These are phyloP conservation scores for Centrapalus pauciflorus DNA, from an alignment of 129 eudicot genomes.

Conservation along the genomic window DNA sequence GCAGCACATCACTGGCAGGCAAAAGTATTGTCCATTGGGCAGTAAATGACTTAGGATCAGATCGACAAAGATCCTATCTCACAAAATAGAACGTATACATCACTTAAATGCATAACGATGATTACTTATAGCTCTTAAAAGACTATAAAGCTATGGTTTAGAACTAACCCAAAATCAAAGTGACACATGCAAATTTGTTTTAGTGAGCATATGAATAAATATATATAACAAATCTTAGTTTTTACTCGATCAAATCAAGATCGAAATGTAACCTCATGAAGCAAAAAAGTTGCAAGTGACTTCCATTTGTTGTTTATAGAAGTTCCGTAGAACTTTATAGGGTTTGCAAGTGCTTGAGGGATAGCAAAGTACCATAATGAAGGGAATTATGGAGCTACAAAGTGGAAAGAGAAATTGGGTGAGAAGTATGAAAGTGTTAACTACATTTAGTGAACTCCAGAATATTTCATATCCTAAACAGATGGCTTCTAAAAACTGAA, in stretches of 20 bases:
- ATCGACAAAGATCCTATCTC: constrained; percentile 85
- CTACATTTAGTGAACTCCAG: neutral
- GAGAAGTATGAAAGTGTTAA: neutral
- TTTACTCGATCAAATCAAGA: neutral
- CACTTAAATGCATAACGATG: neutral
- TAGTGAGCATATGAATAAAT: neutral
- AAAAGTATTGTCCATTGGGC: constrained; percentile 88
- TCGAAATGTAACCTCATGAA: neutral
- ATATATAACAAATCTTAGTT: neutral
- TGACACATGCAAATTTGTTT: neutral
- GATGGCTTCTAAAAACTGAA: neutral
- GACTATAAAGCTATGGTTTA: neutral
- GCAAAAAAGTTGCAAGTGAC: neutral
- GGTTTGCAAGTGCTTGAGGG: neutral
- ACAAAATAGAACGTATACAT: constrained; percentile 16
- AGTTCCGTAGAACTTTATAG: neutral
- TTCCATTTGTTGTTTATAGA: neutral
- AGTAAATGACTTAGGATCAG: constrained; percentile 72
- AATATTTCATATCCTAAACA: neutral
- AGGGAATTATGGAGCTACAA: neutral
- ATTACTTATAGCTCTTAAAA: neutral
- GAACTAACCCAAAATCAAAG: neutral
- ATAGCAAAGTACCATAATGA: neutral
- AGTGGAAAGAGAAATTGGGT: neutral
- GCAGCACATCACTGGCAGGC: constrained; percentile 91